Base-by-base conservation (phyloP, 495 filamentous ascomycete species). In the Clohesyomyces aquaticus region DNA sequence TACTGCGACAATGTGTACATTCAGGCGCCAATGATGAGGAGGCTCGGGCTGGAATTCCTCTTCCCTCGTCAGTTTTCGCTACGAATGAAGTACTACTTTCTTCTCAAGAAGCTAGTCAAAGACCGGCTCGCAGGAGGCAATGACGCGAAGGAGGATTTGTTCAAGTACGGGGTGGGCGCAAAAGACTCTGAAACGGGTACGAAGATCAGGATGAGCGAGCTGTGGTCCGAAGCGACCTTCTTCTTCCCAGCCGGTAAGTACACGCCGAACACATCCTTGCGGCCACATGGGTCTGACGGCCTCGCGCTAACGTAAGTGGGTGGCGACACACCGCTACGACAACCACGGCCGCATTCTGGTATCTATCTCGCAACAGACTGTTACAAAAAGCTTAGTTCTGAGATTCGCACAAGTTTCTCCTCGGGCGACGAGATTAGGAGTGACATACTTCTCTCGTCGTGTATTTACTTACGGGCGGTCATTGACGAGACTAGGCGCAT, bases 401-500 rank as follows among this genome's bases (percentile, higher is more conserved):
- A 67, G 41, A 61, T 61, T 19, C 45, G 28, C 6, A 3, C 26
- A 1, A 55, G 21, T 12, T 66, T 66, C 49, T 1, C 38, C 2
- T 3, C 46, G 3, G n/a, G 3, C 1, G 14, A 45, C 25, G 55
- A 59, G 1, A 66, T 66, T 14, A 4, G 42, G 2, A 23, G 8
- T 3, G 63, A 56, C 1, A 25, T 47, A 16, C 1, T 1, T 1
- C 63, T 66, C 1, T 25, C 3, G 8, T n/a, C 9, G 2, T 66
- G 63, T 29, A 53, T 16, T 16, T 66, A 66, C 32, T 16, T 66
- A 8, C 55, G 35, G 3, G 56, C 63, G 6, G 10, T 53, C 46
- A 53, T 66, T 4, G 46, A 58, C 1, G 64, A 67, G 35, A 46
- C 64, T 9, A 48, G 56, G 64, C 56, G 55, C 41, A 55, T 62